Base-by-base conservation (phyloP, 208 protist genomes). In the Trypanosoma cruzi region DNA sequence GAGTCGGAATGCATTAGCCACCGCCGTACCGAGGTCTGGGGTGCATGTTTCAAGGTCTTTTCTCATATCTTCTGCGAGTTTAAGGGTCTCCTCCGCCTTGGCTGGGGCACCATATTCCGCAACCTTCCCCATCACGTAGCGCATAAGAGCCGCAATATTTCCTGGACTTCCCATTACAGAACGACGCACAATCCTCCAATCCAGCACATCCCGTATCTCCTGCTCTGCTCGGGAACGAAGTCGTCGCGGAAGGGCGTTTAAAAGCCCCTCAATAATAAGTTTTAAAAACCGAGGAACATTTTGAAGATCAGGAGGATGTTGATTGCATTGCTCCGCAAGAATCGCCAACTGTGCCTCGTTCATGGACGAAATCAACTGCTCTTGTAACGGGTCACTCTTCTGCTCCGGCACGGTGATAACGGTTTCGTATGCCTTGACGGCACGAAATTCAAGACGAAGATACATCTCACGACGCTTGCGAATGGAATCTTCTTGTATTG, bases 141-240 rank as follows among this genome's bases (percentile, higher is more conserved):
- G 86, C 42, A 88, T 75, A n/a, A 91, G 61, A 20, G 70, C 67
- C 3, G 84, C 62, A 46, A 94, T 85, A 61, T 82, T 83, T 42
- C 70, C 64, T 13, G 79, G 65, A 61, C 74, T 86, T 18, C 68
- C 75, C 29, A 68, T 53, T 0, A 75, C 73, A 3, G 73, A 75
- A 3, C 73, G 78, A 57, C 79, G 73, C 28, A 94, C 82, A 28
- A 81, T 69, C 32, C 71, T 80, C 86, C 86, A 95, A 79, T 92
- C 89, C 18, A 95, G 42, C 37, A 86, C 86, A 60, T 92, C 86
- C 50, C 85, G 84, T 22, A 93, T 79, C 77, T 95, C 82, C 76
- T 92, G 81, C 57, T 80, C 75, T 29, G 86, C 68, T 1, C 75
- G 82, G 22, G 76, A 65, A 16, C 84, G 84, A 32, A 91, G 73